Conservation (phyloP, 2,329 filamentous ascomycete species). For the Aspergillus sclerotialis region DNA sequence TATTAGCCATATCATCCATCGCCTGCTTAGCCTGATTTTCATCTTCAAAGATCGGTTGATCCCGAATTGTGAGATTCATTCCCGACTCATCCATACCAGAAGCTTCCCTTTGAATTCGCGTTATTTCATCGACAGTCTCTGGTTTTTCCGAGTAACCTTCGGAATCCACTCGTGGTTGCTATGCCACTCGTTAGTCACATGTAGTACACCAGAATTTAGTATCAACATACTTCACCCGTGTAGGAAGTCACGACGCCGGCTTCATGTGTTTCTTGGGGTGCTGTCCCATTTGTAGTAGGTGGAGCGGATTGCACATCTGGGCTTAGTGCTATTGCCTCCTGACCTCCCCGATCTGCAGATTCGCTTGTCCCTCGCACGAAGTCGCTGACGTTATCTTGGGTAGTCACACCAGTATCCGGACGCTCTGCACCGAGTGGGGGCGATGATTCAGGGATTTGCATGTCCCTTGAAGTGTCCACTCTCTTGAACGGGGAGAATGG, state of each 20-base stretch:
- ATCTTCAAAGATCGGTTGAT: slow-evolving; percentile 44
- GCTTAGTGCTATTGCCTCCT: slow-evolving; percentile 12
- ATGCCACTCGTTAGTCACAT: slow-evolving; percentile 7
- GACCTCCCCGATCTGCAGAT: slow-evolving; percentile 16
- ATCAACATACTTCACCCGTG: slow-evolving; percentile 16
- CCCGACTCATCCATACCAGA: slow-evolving; percentile 35
- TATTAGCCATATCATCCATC: slow-evolving; percentile 43
- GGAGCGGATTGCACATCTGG: slow-evolving; percentile 13
- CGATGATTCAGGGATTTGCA: slow-evolving; percentile 30
- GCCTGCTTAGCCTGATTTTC: slow-evolving; percentile 43
- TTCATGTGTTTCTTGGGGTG: slow-evolving; percentile 11
- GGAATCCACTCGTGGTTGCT: slow-evolving; percentile 28
- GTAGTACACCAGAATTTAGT: neutral
- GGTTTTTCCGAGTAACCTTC: slow-evolving; percentile 36
- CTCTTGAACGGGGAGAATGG: slow-evolving; percentile 38
- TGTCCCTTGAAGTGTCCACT: slow-evolving; percentile 31
- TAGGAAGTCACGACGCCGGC: slow-evolving; percentile 14
- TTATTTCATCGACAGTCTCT: slow-evolving; percentile 38
- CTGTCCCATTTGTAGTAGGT: slow-evolving; percentile 21
- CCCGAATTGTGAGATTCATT: slow-evolving; percentile 42
- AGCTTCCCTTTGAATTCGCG: slow-evolving; percentile 39
- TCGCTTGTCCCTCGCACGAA: slow-evolving; percentile 19
- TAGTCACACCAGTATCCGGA: slow-evolving; percentile 23
- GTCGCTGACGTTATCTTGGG: slow-evolving; percentile 16
- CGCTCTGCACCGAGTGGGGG: slow-evolving; percentile 21